Base-by-base conservation (phyloP, 345 rosid species). In the Rhodomyrtus tomentosa region DNA sequence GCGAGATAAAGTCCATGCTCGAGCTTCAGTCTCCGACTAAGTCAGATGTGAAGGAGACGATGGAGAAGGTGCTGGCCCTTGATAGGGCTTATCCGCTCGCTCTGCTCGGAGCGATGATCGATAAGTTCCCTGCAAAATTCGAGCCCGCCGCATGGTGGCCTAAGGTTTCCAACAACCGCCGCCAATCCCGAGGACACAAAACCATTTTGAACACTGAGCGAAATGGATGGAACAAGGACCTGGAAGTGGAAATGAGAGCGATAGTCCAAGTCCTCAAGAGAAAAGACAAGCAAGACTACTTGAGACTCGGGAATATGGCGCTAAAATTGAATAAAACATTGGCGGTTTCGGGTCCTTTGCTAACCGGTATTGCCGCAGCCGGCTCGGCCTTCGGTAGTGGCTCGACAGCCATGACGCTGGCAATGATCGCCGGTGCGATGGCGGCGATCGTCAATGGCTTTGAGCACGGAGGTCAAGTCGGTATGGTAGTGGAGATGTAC, bases 401-500 rank as follows among this genome's bases (percentile, higher is more conserved):
- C 49, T 40, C 87, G 0, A 84, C 45, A 32, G 89, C 90, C 0
- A 88, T 86, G 1, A 20, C 50, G 2, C 86, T 84, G 68, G 93
- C 90, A 0, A 88, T 68, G 11, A 81, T 84, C 0, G 89, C 89
- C 0, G 94, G 94, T 4, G 91, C 90, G 7, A 50, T 92, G 80
- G 90, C 92, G 9, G 55, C 58, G 8, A 56, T 84, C 8, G 85
- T 91, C 2, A 91, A 89, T 82, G 76, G 88, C 7, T 82, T 91
- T 2, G 92, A 91, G 83, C 93, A 92, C 10, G 92, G 89, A 2
- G 89, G 86, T 6, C 94, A 92, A 84, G 89, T 92, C 0, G 93
- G 94, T 4, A 92, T 91, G 93, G 93, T 91, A 62, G 62, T 92
- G n/a, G 94, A 92, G 86, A 91, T 92, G 91, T 92, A 92, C 82